Base-by-base conservation (phyloP, 129 eudicot genomes). In the Flaveria linearis region DNA sequence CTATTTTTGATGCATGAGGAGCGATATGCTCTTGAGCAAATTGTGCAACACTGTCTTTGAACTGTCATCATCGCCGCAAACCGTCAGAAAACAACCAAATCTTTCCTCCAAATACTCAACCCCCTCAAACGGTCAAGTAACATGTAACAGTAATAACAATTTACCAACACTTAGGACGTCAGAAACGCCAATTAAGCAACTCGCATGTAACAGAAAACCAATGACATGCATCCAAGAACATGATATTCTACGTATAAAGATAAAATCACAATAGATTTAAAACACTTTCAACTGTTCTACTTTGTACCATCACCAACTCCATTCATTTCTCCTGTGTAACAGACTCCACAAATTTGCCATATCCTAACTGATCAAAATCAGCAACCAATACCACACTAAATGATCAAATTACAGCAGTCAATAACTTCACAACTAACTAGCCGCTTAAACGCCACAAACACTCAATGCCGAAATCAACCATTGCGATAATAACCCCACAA, bases 21-120 rank as follows among this genome's bases (percentile, higher is more conserved):
- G 97, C 97, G 25, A 95, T 95, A 72, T 91, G 91, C 81, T 91
- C 94, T 89, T 95, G 97, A 9, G 97, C 96, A 85, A 95, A 95
- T 68, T 89, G 96, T 0, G 94, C 84, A 62, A 95, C 90, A 20
- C 99, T 89, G 65, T 95, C 97, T 77, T 95, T 95, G 65, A 95
- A 95, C 97, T 95, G 92, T 49, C 78, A 77, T 65, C 56, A 72
- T 25, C 43, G 43, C 70, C 62, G 68, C 10, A 52, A 75, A 16
- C n/a, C 11, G 39, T 82, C 25, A 78, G 74, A 65, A 47, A 68
- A 50, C 8, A 42, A 74, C 62, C 74, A 76, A 71, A 63, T 15
- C 11, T 62, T 13, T 14, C 20, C 45, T 30, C 39, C 14, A 25
- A 25, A 26, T 56, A 9, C 62, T 25, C 39, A 30, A 36, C 41